Conservation (phyloP, 768 basidiomycete species). For the Sarcomyxa edulis region DNA sequence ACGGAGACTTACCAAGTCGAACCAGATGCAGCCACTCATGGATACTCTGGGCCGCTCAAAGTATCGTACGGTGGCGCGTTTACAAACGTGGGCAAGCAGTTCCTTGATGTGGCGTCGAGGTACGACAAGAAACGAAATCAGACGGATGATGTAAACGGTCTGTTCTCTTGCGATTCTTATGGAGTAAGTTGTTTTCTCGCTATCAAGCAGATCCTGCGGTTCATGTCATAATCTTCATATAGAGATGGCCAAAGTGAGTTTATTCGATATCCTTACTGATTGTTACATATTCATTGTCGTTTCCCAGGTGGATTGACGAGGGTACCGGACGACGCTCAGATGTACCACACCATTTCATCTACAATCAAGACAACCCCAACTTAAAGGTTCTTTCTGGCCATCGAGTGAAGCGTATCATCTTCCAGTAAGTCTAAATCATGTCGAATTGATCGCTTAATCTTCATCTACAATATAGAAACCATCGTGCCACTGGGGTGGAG, state of each 20-base stretch:
- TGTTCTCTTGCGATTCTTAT: constrained; percentile 6
- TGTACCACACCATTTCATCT: constrained; percentile 45
- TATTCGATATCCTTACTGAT: neutral
- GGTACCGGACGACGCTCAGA: constrained; percentile 53
- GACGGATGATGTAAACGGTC: constrained; percentile 22
- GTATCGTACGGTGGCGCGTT: constrained; percentile 29
- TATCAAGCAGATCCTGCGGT: neutral
- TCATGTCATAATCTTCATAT: neutral
- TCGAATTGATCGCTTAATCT: neutral
- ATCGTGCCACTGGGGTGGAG: constrained; percentile 46
- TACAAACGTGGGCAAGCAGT: constrained; percentile 30
- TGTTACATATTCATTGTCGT: neutral
- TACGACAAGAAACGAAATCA: constrained; percentile 30
- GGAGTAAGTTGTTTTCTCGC: neutral
- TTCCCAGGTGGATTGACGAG: constrained; percentile 45
- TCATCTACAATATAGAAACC: constrained; percentile 20
- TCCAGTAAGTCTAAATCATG: constrained; percentile 31
- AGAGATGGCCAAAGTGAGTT: constrained; percentile 53
- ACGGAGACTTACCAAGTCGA: constrained; percentile 32
- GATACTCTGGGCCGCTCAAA: constrained; percentile 32
- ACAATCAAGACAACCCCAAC: constrained; percentile 41
- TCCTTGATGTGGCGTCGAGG: constrained; percentile 25
- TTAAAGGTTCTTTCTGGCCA: constrained; percentile 33
- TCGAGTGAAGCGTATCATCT: constrained; percentile 41
- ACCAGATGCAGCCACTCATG: constrained; percentile 24